Evolutionary conservation across 805 yeast species (phyloP).

Genomic region (Nakazawaea ambrosiae): DNA sequence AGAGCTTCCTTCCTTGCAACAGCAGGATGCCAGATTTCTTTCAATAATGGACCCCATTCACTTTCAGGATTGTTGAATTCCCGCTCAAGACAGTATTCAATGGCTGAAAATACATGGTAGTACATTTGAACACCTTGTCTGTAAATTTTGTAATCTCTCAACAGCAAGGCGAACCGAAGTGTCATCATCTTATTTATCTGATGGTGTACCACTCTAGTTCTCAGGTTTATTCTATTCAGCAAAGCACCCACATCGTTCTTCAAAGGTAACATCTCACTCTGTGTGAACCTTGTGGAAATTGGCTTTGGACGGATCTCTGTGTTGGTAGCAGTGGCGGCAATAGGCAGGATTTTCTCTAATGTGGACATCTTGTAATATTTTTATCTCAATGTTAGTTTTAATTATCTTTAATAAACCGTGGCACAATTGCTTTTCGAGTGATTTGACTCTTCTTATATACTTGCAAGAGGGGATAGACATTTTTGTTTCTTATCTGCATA

Average conservation of each 20-base stretch:
- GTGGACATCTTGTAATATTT: neutral
- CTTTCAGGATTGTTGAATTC: constrained; percentile 37
- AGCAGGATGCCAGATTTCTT: constrained; percentile 62
- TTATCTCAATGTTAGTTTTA: too few relatives aligned
- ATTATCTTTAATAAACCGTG: too few relatives aligned
- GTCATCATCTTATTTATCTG: constrained; percentile 63
- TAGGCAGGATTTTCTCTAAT: neutral
- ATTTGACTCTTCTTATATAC: too few relatives aligned
- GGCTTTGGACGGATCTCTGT: neutral
- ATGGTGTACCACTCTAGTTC: constrained; percentile 61
- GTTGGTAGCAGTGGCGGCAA: neutral
- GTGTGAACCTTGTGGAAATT: constrained; percentile 12
- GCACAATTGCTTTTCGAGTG: too few relatives aligned
- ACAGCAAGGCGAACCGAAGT: constrained; percentile 64
- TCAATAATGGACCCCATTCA: constrained; percentile 32
- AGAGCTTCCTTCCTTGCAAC: constrained; percentile 55
- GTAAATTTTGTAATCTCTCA: constrained; percentile 68
- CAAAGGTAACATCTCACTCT: constrained; percentile 62
- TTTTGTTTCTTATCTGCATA: too few relatives aligned
- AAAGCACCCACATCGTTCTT: constrained; percentile 78
- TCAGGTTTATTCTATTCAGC: constrained; percentile 71
- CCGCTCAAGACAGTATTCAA: constrained; percentile 43
- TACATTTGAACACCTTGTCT: constrained; percentile 75
- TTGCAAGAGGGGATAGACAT: too few relatives aligned
- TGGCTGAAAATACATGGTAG: constrained; percentile 61